Conservation (phyloP, 1,284 basidiomycete species). For the Cryptococcus sp. region DNA sequence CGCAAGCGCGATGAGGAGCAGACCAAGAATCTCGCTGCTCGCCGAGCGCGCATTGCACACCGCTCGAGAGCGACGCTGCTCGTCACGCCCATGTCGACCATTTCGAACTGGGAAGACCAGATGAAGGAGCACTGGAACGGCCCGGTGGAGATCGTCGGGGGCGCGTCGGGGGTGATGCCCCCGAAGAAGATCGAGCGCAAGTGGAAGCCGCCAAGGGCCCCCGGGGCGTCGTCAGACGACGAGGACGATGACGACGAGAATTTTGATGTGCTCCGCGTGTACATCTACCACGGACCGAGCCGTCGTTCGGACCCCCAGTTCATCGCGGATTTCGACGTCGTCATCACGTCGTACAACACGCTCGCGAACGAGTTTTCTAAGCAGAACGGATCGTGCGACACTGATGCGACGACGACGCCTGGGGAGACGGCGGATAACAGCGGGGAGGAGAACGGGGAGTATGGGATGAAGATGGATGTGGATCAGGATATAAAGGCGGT, state of each 20-base stretch:
- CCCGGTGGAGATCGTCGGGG: conserved; percentile 75
- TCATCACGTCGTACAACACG: conserved; percentile 96
- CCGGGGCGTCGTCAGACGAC: conserved; percentile 15
- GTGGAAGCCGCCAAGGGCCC: conserved; percentile 28
- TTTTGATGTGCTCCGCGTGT: conserved; percentile 62
- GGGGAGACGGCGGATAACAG: conserved; percentile 40
- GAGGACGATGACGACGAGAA: conserved; percentile 26
- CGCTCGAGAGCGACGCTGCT: conserved; percentile 91
- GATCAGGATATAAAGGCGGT: conserved; percentile 66
- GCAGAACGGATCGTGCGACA: conserved; percentile 63
- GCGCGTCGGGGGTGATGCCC: conserved; percentile 51
- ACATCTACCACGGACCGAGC: conserved; percentile 91
- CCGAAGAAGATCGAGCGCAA: conserved; percentile 29
- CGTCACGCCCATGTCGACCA: conserved; percentile 92
- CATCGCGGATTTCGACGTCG: conserved; percentile 90
- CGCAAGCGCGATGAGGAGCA: conserved; percentile 34
- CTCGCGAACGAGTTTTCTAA: conserved; percentile 92
- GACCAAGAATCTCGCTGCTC: conserved; percentile 46
- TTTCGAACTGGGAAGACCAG: conserved; percentile 98
- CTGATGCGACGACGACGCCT: conserved; percentile 31
- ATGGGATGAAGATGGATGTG: conserved; percentile 53
- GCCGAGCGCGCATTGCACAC: conserved; percentile 68
- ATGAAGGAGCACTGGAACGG: conserved; percentile 93
- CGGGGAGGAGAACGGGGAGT: conserved; percentile 34
- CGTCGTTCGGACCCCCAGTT: conserved; percentile 79